These are phyloP conservation scores for Hirschfeldia incana DNA, from an alignment of 345 rosid genomes.

Conservation along the genomic window DNA sequence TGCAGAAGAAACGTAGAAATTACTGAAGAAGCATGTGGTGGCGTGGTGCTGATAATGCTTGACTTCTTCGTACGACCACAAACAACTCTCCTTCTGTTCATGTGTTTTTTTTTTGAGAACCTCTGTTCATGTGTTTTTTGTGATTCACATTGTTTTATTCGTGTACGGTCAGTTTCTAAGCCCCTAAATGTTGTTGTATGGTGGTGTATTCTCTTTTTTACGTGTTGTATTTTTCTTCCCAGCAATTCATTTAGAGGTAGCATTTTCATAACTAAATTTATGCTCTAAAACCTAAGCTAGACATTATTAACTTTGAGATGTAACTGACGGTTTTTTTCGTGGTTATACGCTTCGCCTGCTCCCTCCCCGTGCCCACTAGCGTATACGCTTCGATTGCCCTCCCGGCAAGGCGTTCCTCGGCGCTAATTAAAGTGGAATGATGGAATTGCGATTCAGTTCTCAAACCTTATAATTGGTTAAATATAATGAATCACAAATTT, in stretches of 20 bases:
- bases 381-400: no score
- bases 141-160: constrained; percentile 33
- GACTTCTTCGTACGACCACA: constrained; percentile 26
- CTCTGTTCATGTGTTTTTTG: constrained; percentile 9
- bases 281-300: background rate
- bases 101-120: no score
- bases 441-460: background rate
- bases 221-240: background rate
- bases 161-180: constrained; percentile 2
- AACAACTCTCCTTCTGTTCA: background rate
- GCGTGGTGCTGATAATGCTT: background rate
- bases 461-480: background rate
- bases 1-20: constrained; percentile 38
- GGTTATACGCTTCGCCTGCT: no score
- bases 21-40: constrained; percentile 3
- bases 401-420: no score
- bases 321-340: background rate
- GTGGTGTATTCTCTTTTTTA: background rate
- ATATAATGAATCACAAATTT: background rate
- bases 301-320: background rate
- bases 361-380: no score
- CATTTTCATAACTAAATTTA: background rate
- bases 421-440: background rate
- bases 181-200: background rate
- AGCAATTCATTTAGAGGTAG: background rate